Base-by-base conservation (phyloP, 352 stramenopile genomes). In the Phytophthora colocasiae region DNA sequence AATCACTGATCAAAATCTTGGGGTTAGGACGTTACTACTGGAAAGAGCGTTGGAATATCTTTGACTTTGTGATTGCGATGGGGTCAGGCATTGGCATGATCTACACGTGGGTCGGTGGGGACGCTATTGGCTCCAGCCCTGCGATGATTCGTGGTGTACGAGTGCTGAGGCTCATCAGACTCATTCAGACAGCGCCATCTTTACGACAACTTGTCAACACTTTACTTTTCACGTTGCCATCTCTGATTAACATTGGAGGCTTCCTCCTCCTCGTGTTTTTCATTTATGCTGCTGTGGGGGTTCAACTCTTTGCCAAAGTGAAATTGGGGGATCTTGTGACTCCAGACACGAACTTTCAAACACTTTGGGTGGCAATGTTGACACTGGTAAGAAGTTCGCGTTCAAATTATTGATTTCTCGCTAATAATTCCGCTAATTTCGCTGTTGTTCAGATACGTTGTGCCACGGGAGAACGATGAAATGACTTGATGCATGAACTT, bases 251-350 rank as follows among this genome's bases (percentile, higher is more conserved):
- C 66, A 96, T 98, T 38, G 90, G 81, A 8, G 79, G 76, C 12
- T 64, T 98, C 4, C 67, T 98, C 9, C 87, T 96, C 19, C 65
- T 98, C 3, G 61, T 98, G 3, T 93, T 97, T 59, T 98, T 97
- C 64, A 97, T 98, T 64, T 98, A 96, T 45, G 87, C 91, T 24
- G 87, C 93, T 4, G 79, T 97, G 67, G 91, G 90, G 2, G 83
- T 98, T 2, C 88, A 98, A 63, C 74, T 98, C 11, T 98, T 97
- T 60, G 88, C 89, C 24, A 95, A 92, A 60, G 68, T 98, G 2
- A 89, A 88, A 43, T 73, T 89, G 40, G 78, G 78, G 4, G 66
- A 83, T 3, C 52, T 88, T 7, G 60, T 98, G n/a, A 92, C 89
- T 8, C 69, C 80, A 9, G 77, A 79, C 24, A 67, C 85, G 3